Conservation (phyloP, 345 rosid genomes). For the Eucalyptus decipiens region DNA sequence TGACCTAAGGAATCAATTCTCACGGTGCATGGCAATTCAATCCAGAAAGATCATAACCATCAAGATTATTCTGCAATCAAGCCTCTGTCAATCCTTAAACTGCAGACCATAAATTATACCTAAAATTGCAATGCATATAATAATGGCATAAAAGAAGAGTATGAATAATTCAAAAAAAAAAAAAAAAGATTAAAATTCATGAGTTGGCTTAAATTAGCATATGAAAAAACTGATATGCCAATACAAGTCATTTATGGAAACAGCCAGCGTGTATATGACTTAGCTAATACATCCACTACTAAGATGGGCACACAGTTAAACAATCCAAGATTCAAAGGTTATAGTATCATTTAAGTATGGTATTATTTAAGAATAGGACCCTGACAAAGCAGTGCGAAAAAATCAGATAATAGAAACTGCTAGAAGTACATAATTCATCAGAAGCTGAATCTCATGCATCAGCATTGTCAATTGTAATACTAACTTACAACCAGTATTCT, state of each 20-base stretch:
- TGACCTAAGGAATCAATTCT: not conserved
- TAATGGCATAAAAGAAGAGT: not conserved
- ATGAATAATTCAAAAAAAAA: not conserved
- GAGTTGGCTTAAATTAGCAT: not conserved
- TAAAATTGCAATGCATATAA: not conserved
- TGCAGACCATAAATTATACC: not conserved
- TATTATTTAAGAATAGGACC: not conserved
- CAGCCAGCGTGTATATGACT: not conserved
- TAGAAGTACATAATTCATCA: not conserved
- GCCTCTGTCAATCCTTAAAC: not conserved
- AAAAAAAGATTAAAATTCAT: not conserved
- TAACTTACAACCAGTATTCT: not conserved
- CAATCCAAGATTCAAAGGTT: not conserved
- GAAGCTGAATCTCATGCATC: not conserved
- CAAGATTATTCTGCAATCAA: not conserved
- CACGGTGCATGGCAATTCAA: not conserved
- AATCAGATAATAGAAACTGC: not conserved
- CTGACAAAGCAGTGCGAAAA: not conserved
- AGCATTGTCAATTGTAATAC: not conserved
- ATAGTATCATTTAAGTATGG: not conserved
- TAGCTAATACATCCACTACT: not conserved
- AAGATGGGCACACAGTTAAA: not conserved
- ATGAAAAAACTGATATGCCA: not conserved
- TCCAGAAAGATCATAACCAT: not conserved
- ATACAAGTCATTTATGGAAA: not conserved